phyloP scores from a whole-genome alignment of 805 yeast genomes.

The Debaryomyces hansenii region DNA sequence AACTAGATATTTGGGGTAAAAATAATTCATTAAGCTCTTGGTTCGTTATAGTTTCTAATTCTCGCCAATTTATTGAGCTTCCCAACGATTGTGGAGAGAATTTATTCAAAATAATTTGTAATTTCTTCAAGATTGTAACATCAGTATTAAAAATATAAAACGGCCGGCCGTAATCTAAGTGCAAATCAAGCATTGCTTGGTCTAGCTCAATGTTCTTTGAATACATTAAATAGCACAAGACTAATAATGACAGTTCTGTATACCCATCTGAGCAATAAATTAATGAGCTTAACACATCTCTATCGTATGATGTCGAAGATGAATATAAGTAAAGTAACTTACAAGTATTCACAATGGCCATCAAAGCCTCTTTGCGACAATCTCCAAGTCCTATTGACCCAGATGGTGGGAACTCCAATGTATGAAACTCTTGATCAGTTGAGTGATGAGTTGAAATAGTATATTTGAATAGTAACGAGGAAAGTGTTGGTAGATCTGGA shows the following conservation, averaged over 20 bases:
- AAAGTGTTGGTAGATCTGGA: constrained; percentile 45
- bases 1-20: constrained; percentile 14
- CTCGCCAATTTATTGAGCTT: constrained; percentile 25
- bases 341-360: constrained; percentile 66
- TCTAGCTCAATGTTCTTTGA: constrained; percentile 59
- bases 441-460: constrained; percentile 24
- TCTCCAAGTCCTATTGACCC: constrained; percentile 82
- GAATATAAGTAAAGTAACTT: constrained; percentile 55
- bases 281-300: constrained; percentile 44
- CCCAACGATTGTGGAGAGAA: constrained; percentile 51
- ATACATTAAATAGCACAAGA: constrained; percentile 70
- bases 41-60: constrained; percentile 27
- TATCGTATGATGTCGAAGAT: constrained; percentile 31
- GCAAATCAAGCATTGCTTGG: constrained; percentile 66
- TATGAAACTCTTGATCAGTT: constrained; percentile 19
- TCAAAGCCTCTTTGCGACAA: constrained; percentile 58
- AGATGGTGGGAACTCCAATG: constrained; percentile 75
- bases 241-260: constrained; percentile 82
- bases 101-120: constrained; percentile 60
- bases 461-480: constrained; percentile 31
- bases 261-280: constrained; percentile 89
- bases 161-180: constrained; percentile 66
- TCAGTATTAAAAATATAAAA: constrained; percentile 82
- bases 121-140: constrained; percentile 59
- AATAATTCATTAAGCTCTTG: constrained; percentile 36